Percentiles rank a stretch among this genome's conserved stretches.
Evolutionary conservation across 176 grass and related monocot species (phyloP).

Genomic region (Echinochloa phyllopogon): DNA sequence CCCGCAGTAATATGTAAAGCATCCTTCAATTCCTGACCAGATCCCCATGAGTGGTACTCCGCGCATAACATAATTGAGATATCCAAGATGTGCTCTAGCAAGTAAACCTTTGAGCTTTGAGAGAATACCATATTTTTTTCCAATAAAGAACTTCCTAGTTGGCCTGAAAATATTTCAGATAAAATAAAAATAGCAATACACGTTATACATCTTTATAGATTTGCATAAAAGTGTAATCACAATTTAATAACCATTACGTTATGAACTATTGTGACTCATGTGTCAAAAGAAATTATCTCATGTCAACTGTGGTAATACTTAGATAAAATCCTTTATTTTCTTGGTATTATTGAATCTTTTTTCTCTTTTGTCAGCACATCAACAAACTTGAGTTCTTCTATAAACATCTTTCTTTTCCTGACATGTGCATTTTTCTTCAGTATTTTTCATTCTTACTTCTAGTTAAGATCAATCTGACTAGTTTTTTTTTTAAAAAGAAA

Average conservation of each 20-base stretch:
- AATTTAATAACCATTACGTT: neutral
- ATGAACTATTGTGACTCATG: neutral
- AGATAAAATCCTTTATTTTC: neutral
- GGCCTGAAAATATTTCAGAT: neutral
- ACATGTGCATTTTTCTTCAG: too few species aligned
- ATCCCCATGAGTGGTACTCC: too few species aligned
- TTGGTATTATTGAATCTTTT: neutral
- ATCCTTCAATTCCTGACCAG: too few species aligned
- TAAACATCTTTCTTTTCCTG: too few species aligned
- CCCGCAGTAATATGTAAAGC: too few species aligned
- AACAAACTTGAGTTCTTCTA: too few species aligned
- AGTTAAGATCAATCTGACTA: too few species aligned
- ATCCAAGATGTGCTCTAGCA: too few species aligned
- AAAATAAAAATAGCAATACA: neutral
- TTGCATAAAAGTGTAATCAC: too few species aligned
- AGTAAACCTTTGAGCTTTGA: neutral
- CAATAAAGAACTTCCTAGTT: neutral
- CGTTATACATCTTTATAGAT: neutral
- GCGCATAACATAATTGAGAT: too few species aligned
- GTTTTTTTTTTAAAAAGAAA: too few species aligned
- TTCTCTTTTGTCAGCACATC: neutral
- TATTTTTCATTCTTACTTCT: too few species aligned
- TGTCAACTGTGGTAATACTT: neutral
- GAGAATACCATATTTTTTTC: neutral
- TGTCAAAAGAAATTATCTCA: neutral